Base-by-base conservation (phyloP, 805 yeast species). In the Suhomyces tanzawaensis region DNA sequence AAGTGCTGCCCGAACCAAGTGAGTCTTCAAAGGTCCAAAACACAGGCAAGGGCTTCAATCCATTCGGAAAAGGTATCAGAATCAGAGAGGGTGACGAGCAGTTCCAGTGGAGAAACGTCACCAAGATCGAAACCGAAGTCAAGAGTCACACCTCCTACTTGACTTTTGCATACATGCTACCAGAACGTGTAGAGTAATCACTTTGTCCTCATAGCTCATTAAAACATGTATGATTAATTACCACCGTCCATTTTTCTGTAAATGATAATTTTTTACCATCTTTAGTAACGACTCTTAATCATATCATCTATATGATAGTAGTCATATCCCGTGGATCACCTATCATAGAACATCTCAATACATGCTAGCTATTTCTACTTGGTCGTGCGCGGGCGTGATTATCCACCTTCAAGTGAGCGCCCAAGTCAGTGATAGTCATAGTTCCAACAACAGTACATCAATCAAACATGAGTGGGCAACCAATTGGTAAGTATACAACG, bases 101-200 rank as follows among this genome's bases (percentile, higher is more conserved):
- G 3, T 93, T 70, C 57, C 64, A 77, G 19, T 93, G 99, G 99
- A 67, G 71, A 40, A 74, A 86, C 48, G 93, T 90, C n/a, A 79
- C 95, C 13, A 82, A 80, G 57, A 70, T 81, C 7, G 99, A 91
- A 58, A 52, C 81, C 3, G 98, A 93, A 56, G 71, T 91, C 51
- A 91, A 91, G 64, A 82, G 89, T 5, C 99, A 93, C 52, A 93
- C 99, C 0, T 87, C 96, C 0, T 93, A 88, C 57, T 65, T 93
- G 53, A 87, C 96, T 2, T 93, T 93, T 73, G 99, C 99, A 17
- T 72, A 70, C 41, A 73, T 60, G 61, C 44, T 37, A 3, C 50
- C 50, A 11, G 25, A 18, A 5, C 21, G 19, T 13, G 17, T 22
- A 22, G 28, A 32, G 6, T 16, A 28, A 13, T 12, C 21, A 22